These are phyloP conservation scores for Skeletonema tropicum DNA, from an alignment of 108 stramenopile species.

Conservation along the genomic window DNA sequence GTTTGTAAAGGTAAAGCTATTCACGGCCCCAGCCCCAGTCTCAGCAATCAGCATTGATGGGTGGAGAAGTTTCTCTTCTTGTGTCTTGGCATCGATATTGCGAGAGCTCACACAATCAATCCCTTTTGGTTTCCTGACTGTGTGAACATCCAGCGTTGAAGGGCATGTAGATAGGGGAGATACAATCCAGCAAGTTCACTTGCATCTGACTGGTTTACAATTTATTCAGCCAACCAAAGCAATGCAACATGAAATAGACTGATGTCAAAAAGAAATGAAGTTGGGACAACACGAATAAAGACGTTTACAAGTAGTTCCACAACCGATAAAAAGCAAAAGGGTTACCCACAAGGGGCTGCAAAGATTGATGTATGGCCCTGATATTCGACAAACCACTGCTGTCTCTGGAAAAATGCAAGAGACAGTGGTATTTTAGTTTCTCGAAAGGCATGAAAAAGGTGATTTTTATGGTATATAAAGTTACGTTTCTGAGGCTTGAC, in stretches of 20 bases:
- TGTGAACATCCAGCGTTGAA: too few species aligned
- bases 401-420: constrained; percentile 84
- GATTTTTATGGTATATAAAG: constrained; percentile 21
- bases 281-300: background rate
- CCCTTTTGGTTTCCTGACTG: too few species aligned
- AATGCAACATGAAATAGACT: background rate
- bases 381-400: constrained; percentile 57
- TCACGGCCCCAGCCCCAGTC: too few species aligned
- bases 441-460: constrained; percentile 38
- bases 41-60: too few species aligned
- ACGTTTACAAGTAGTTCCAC: background rate
- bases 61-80: too few species aligned
- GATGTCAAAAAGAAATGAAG: background rate
- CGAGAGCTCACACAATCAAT: too few species aligned
- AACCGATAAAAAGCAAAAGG: constrained; percentile 22
- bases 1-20: too few species aligned
- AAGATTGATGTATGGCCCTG: constrained; percentile 61
- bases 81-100: too few species aligned
- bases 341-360: constrained; percentile 60
- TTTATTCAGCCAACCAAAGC: too few species aligned
- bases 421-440: constrained; percentile 70
- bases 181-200: too few species aligned
- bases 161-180: too few species aligned
- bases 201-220: too few species aligned
- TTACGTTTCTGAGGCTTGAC: background rate